Conservation (phyloP, 371 early-diverging fungal genomes). For the Mortierella polycephala region DNA sequence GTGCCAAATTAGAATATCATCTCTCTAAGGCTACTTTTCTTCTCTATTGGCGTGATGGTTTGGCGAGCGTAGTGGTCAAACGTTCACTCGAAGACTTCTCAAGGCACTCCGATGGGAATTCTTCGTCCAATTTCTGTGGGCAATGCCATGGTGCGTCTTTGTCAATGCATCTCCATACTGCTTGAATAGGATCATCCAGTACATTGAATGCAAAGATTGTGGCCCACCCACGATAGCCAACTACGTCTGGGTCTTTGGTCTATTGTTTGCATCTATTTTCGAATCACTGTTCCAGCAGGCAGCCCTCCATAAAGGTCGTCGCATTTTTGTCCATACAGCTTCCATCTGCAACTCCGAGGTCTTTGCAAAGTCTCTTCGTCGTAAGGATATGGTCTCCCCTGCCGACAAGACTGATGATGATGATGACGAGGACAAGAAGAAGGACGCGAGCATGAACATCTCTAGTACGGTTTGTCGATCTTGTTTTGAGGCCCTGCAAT, state of each 20-base stretch:
- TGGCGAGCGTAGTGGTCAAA: constrained; percentile 7
- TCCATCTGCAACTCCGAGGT: constrained; percentile 71
- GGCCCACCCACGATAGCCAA: constrained; percentile 52
- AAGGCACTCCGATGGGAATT: constrained; percentile 53
- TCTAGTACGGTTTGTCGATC: constrained; percentile 25
- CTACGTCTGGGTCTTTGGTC: constrained; percentile 68
- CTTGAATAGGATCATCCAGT: constrained; percentile 66
- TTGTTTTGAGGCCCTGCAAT: neutral
- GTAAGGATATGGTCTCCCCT: constrained; percentile 59
- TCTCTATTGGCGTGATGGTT: neutral
- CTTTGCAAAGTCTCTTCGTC: constrained; percentile 64
- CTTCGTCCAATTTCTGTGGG: constrained; percentile 57
- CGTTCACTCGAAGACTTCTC: constrained; percentile 44
- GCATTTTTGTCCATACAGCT: constrained; percentile 60
- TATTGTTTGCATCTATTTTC: constrained; percentile 61
- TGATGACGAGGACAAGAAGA: constrained; percentile 29
- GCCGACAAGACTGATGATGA: constrained; percentile 24
- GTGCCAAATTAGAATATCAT: neutral
- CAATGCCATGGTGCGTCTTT: constrained; percentile 59
- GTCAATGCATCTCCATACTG: constrained; percentile 67
- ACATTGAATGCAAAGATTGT: constrained; percentile 59
- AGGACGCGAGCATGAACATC: constrained; percentile 52
- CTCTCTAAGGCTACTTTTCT: neutral
- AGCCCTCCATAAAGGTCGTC: constrained; percentile 67
- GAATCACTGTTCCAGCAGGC: constrained; percentile 62